phyloP scores from a whole-genome alignment of 495 filamentous ascomycete species.

The Baudoinia panamericana region DNA sequence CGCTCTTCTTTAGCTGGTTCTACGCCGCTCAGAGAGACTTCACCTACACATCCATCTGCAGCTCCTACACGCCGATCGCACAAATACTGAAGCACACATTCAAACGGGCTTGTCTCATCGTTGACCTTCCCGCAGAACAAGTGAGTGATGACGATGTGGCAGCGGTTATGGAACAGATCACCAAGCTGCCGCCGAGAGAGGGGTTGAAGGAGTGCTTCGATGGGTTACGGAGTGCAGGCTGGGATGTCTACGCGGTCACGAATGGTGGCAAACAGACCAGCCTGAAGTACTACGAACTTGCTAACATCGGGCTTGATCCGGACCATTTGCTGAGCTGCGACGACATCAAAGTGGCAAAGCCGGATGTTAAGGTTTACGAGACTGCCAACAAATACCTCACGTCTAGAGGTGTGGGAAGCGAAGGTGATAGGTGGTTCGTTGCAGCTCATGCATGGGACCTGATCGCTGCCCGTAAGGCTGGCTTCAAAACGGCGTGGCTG shows the following conservation, averaged over 20 bases:
- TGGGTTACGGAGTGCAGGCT: slow-evolving; percentile 9
- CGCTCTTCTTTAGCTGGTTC: slow-evolving; percentile 19
- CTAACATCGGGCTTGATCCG: slow-evolving; percentile 11
- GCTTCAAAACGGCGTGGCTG: slow-evolving; percentile 19
- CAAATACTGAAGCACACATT: slow-evolving; percentile 14
- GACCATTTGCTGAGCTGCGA: slow-evolving; percentile 17
- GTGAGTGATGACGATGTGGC: slow-evolving; percentile 15
- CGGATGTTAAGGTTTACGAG: slow-evolving; percentile 14
- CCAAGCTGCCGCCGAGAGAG: slow-evolving; percentile 4
- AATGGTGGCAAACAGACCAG: slow-evolving; percentile 17
- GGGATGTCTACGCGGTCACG: slow-evolving; percentile 18
- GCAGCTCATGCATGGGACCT: slow-evolving; percentile 18
- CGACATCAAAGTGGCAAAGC: slow-evolving; percentile 16
- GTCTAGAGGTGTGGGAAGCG: background rate
- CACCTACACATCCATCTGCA: slow-evolving; percentile 12
- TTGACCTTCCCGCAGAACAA: slow-evolving; percentile 13
- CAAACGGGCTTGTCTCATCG: slow-evolving; percentile 13
- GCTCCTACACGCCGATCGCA: slow-evolving; percentile 16
- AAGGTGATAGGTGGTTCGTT: slow-evolving; percentile 16
- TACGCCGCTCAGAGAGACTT: slow-evolving; percentile 18
- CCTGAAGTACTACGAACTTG: slow-evolving; percentile 17
- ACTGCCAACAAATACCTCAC: slow-evolving; percentile 13
- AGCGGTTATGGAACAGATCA: slow-evolving; percentile 11
- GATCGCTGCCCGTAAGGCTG: slow-evolving; percentile 17
- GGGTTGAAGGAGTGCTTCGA: slow-evolving; percentile 18